These are phyloP conservation scores for Chrysoporthe deuterocubensis DNA, from an alignment of 2,329 filamentous ascomycete genomes.

Conservation along the genomic window DNA sequence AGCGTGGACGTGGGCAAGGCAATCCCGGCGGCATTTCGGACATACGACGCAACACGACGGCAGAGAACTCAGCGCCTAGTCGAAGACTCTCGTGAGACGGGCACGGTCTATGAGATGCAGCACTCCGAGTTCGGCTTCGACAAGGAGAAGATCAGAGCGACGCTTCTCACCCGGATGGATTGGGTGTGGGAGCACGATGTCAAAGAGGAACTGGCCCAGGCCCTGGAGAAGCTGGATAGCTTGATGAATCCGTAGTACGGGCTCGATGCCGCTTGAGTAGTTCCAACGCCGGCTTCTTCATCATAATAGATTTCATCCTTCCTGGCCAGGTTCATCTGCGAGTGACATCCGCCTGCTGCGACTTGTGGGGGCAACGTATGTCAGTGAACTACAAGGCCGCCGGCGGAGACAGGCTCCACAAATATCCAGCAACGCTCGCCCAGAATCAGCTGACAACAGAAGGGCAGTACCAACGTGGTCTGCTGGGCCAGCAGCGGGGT, in stretches of 20 bases:
- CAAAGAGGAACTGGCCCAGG: slow-evolving; percentile 13
- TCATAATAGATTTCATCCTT: too few relatives aligned
- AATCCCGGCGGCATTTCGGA: slow-evolving; percentile 51
- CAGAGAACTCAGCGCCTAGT: slow-evolving; percentile 55
- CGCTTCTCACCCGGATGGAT: slow-evolving; percentile 26
- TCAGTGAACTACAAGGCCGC: not conserved
- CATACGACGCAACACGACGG: slow-evolving; percentile 48
- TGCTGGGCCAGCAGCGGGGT: too few relatives aligned
- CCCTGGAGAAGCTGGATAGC: slow-evolving; percentile 18
- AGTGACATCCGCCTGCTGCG: too few relatives aligned
- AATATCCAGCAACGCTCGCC: not conserved
- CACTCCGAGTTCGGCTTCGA: slow-evolving; percentile 22
- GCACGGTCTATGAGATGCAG: slow-evolving; percentile 45
- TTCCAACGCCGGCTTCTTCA: too few relatives aligned
- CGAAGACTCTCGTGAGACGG: slow-evolving; percentile 51
- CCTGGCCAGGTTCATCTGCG: too few relatives aligned
- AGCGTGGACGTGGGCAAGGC: slow-evolving; percentile 37
- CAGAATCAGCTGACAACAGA: not conserved
- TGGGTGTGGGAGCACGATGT: slow-evolving; percentile 29
- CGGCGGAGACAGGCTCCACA: not conserved
- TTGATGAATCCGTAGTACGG: not conserved
- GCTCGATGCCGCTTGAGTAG: too few relatives aligned
- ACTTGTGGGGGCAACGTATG: not conserved
- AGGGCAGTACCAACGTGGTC: not conserved
- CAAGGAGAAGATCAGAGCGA: slow-evolving; percentile 26